These are phyloP conservation scores for Theobroma grandiflorum DNA, from an alignment of 441 rosid species.

Conservation along the genomic window DNA sequence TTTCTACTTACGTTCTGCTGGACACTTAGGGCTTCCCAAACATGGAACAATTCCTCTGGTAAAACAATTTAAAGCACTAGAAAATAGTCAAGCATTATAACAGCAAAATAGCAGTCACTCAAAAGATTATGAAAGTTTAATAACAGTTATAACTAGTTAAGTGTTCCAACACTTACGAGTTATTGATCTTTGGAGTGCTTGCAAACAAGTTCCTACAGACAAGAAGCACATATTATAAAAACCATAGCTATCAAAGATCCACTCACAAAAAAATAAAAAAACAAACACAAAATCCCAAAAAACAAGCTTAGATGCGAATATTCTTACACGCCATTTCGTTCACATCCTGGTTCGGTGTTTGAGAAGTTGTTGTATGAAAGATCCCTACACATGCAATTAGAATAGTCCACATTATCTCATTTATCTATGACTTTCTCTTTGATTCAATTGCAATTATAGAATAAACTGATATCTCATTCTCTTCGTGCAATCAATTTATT, in stretches of 20 bases:
- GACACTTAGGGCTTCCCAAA: constrained; percentile 26
- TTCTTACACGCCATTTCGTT: constrained; percentile 29
- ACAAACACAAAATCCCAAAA: neutral
- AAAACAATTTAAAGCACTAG: neutral
- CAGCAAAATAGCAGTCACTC: neutral
- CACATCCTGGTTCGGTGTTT: constrained; percentile 26
- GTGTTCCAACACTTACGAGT: constrained; percentile 37
- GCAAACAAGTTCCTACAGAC: constrained; percentile 41
- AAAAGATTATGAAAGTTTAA: neutral
- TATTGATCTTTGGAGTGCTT: constrained; percentile 35
- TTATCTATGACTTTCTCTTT: neutral
- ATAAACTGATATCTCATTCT: neutral
- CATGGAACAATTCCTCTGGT: constrained; percentile 49
- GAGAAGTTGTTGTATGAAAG: constrained; percentile 53
- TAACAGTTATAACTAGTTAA: no score
- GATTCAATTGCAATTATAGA: neutral
- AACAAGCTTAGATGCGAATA: neutral
- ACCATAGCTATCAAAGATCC: constrained; percentile 13
- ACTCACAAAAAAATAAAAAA: neutral
- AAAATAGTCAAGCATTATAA: constrained; percentile 16
- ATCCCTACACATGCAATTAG: constrained; percentile 43
- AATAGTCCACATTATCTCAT: no score
- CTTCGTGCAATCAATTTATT: neutral
- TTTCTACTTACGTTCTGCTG: constrained; percentile 44
- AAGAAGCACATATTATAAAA: neutral